Conservation (phyloP, 2,329 filamentous ascomycete species). For the Trichoderma cornu-damae region DNA sequence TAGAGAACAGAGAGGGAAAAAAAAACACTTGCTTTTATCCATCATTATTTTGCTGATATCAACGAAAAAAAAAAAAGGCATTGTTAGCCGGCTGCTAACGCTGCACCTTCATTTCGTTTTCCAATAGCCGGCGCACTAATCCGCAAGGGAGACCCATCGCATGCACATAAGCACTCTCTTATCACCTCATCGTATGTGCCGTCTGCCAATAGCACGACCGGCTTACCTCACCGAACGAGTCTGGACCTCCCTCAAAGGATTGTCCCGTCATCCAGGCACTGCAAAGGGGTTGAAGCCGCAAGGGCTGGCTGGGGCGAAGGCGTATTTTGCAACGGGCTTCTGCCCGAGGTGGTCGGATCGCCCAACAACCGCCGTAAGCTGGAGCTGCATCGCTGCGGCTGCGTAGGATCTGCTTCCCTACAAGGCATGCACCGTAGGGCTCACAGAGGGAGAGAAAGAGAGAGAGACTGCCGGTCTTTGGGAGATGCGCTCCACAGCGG, state of each 20-base stretch:
- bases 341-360: background rate
- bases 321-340: background rate
- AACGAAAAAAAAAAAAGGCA: too few relatives aligned
- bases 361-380: background rate
- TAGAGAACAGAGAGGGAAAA: background rate
- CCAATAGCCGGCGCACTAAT: background rate
- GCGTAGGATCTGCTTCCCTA: background rate
- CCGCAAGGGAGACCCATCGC: background rate
- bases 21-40: background rate
- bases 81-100: background rate
- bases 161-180: conserved; percentile 5
- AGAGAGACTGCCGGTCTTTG: background rate
- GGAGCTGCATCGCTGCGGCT: too few relatives aligned
- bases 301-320: background rate
- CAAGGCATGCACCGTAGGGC: background rate
- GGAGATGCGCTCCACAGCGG: background rate
- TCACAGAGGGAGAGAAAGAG: conserved; percentile 11
- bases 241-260: background rate
- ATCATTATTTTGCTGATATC: too few relatives aligned
- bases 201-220: background rate
- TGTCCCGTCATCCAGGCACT: background rate
- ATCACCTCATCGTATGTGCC: background rate
- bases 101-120: conserved; percentile 3
- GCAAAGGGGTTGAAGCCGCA: background rate
- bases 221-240: background rate